Conservation (phyloP, 164 flowering plant genomes). For the Tetracentron sinense region DNA sequence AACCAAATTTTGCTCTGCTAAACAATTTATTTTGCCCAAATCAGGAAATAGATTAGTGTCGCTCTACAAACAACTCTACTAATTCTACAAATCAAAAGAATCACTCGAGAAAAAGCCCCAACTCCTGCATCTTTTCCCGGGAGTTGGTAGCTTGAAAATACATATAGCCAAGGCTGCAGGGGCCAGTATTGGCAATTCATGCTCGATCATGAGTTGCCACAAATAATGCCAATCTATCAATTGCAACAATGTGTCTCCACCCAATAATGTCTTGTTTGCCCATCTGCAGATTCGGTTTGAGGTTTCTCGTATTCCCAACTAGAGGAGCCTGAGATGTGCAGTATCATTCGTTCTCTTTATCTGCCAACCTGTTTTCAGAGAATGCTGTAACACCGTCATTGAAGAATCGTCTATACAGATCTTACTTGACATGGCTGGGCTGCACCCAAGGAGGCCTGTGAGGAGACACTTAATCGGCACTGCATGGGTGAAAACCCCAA, state of each 20-base stretch:
- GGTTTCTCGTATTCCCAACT: constrained; percentile 7
- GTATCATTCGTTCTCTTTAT: constrained; percentile 81
- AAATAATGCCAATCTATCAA: neutral
- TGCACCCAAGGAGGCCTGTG: constrained; percentile 83
- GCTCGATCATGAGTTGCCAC: too few species aligned
- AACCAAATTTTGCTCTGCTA: too few species aligned
- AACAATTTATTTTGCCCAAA: neutral
- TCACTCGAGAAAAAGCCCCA: neutral
- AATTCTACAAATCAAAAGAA: neutral
- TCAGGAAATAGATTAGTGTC: too few species aligned
- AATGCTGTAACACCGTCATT: constrained; percentile 67
- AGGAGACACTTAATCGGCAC: constrained; percentile 84
- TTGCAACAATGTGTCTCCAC: neutral
- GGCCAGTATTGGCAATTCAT: too few species aligned
- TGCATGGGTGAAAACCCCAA: constrained; percentile 88
- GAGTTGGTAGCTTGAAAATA: too few species aligned
- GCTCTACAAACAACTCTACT: neutral
- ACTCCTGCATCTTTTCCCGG: too few species aligned
- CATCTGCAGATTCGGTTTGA: neutral
- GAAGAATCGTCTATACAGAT: constrained; percentile 95
- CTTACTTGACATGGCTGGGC: constrained; percentile 61
- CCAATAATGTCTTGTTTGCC: constrained; percentile 1
- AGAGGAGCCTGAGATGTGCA: constrained; percentile 86
- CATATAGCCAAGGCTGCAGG: too few species aligned
- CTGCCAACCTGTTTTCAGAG: constrained; percentile 90